Base-by-base conservation (phyloP, 1,284 basidiomycete genomes). In the Marasmius fiardii region DNA sequence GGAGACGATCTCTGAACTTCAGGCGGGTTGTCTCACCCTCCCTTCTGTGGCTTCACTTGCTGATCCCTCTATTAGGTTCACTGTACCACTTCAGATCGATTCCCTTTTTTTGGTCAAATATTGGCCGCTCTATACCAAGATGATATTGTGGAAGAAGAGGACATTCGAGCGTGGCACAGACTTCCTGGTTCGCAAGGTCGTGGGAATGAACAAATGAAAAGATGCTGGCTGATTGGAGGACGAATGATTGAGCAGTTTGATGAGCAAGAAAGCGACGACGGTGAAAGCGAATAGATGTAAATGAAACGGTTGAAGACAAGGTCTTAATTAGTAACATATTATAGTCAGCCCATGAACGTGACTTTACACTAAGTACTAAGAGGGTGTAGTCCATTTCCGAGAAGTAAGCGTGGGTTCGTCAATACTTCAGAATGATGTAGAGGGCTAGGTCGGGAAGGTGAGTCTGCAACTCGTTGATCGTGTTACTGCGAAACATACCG, bases 81-180 rank as follows among this genome's bases (percentile, higher is more conserved):
- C 64, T 91, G 88, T 58, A 82, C 83, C 34, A 71, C 72, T 39
- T 88, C 85, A 4, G 68, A 76, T 51, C 81, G 83, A 47, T 67
- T 86, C 62, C 74, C 79, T 26, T 69, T 91, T 31, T 92, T 92
- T 65, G 90, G 87, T 2, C 86, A 88, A 64, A 81, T 91, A 54
- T 78, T 92, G 23, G 87, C 83, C 18, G 81, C 85, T 16, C 69
- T 91, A 10, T 92, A 92, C 64, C 88, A 93, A 70, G 72, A 79
- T 58, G 85, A 92, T 66, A 79, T 91, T 50, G 83, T 92, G 7
- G 89, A 91, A 56, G 90, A 91, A 66, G 86, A 90, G 45, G 83
- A 91, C 61, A 88, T 92, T 61, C 81, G 86, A 24, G 74, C 70
- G 52, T 92, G 90, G 89, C 81, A 91, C 65, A 68, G 63, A 43